Conservation (phyloP, 2,329 filamentous ascomycete species). For the Colletotrichum karsti region DNA sequence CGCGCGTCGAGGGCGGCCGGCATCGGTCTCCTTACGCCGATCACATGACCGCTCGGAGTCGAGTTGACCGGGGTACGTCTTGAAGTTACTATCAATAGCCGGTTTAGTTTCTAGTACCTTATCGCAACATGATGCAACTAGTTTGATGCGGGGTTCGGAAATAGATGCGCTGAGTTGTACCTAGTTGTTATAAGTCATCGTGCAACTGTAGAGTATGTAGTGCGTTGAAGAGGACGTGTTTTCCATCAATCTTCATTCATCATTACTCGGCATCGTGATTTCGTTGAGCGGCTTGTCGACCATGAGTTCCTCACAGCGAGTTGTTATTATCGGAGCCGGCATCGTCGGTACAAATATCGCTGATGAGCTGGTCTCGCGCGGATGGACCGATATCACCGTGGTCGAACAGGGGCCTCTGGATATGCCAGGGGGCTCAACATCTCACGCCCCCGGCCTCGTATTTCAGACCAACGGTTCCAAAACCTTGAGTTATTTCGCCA, state of each 20-base stretch:
- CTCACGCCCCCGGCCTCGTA: constrained; percentile 70
- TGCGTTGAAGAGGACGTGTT: not conserved
- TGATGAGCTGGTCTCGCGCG: constrained; percentile 68
- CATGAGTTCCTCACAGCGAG: constrained; percentile 49
- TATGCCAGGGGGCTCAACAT: constrained; percentile 72
- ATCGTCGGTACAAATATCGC: constrained; percentile 72
- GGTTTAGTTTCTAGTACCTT: not conserved
- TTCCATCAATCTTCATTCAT: not conserved
- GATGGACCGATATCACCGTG: constrained; percentile 71
- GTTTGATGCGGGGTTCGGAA: constrained; percentile 13
- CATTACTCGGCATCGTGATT: not conserved
- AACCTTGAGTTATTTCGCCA: constrained; percentile 65
- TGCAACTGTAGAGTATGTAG: not conserved
- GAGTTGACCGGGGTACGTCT: not conserved
- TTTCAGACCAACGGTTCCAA: constrained; percentile 69
- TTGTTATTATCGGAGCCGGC: constrained; percentile 70
- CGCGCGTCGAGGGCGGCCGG: constrained; percentile 18
- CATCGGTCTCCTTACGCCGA: constrained; percentile 29
- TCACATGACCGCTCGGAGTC: constrained; percentile 31
- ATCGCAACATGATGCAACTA: not conserved
- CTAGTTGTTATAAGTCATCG: constrained; percentile 1
- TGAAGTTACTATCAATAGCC: constrained; percentile 7
- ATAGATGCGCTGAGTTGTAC: not conserved
- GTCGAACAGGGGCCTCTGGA: constrained; percentile 70
- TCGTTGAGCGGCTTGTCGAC: not conserved